These are phyloP conservation scores for Camellia sinensis DNA, from an alignment of 148 eudicot species.

Conservation along the genomic window DNA sequence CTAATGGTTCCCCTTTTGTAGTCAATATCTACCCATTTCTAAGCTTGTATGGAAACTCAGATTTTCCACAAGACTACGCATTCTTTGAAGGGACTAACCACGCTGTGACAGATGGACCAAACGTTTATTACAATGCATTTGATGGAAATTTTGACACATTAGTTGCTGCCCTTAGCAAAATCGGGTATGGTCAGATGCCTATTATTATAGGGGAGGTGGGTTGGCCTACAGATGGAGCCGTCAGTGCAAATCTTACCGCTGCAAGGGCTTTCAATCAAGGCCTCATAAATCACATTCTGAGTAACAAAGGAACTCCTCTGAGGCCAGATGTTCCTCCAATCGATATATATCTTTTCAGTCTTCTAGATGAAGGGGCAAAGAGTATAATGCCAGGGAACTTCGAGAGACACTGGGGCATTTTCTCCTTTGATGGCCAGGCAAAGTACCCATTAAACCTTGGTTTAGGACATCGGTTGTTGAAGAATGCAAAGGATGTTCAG, in stretches of 20 bases:
- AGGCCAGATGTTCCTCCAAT: constrained; percentile 68
- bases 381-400: constrained; percentile 75
- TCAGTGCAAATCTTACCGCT: constrained; percentile 72
- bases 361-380: constrained; percentile 77
- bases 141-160: constrained; percentile 86
- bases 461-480: constrained; percentile 45
- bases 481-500: constrained; percentile 60
- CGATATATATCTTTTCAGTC: constrained; percentile 73
- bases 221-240: constrained; percentile 85
- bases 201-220: constrained; percentile 82
- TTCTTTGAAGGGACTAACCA: constrained; percentile 75
- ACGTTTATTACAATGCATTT: constrained; percentile 70
- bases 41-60: constrained; percentile 68
- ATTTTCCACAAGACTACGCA: constrained; percentile 89
- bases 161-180: constrained; percentile 60
- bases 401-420: constrained; percentile 89
- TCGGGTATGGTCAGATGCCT: constrained; percentile 74
- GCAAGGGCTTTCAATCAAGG: constrained; percentile 84
- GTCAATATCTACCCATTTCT: constrained; percentile 88
- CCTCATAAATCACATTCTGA: constrained; percentile 54
- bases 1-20: constrained; percentile 73
- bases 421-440: constrained; percentile 85
- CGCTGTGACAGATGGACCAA: constrained; percentile 71
- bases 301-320: constrained; percentile 70
- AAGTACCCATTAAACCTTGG: constrained; percentile 72